A percentile compares a stretch with the other conserved stretches of the same genome.
Conservation (phyloP, 768 basidiomycete genomes). For the Mycena vitilis region DNA sequence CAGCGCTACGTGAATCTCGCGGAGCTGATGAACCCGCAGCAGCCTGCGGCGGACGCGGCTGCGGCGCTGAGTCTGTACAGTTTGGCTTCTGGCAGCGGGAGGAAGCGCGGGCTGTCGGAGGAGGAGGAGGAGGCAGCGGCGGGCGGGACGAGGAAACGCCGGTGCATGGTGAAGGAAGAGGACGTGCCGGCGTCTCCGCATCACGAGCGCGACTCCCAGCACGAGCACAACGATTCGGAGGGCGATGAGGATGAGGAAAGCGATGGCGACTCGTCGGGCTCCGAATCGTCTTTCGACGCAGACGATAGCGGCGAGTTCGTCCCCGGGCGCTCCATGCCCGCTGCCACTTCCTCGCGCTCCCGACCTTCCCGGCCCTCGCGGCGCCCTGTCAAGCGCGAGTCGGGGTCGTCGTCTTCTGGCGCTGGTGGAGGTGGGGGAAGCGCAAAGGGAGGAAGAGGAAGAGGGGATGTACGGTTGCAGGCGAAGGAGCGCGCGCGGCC, state of each 20-base stretch:
- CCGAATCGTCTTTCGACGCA: constrained; percentile 14
- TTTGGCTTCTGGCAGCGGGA: no score
- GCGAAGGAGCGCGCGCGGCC: no score
- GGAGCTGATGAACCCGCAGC: constrained; percentile 18
- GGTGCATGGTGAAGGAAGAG: not conserved
- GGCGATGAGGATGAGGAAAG: not conserved
- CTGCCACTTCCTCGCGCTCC: not conserved
- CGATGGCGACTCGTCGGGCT: constrained; percentile 21
- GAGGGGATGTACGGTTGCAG: not conserved
- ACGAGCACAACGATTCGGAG: no score
- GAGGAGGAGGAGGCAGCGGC: no score
- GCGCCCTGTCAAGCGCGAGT: not conserved
- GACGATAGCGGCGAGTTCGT: constrained; percentile 16
- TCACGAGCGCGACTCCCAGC: no score
- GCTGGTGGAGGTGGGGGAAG: no score
- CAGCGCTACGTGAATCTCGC: constrained; percentile 31
- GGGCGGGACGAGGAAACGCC: no score
- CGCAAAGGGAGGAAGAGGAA: constrained; percentile 7
- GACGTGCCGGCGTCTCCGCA: no score
- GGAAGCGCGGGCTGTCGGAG: no score
- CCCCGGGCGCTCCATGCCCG: constrained; percentile 20
- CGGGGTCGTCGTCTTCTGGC: not conserved
- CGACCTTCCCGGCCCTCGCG: no score
- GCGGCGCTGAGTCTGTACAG: no score
- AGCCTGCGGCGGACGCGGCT: no score